Conservation (phyloP, 345 rosid species). For the Dipteronia sinensis region DNA sequence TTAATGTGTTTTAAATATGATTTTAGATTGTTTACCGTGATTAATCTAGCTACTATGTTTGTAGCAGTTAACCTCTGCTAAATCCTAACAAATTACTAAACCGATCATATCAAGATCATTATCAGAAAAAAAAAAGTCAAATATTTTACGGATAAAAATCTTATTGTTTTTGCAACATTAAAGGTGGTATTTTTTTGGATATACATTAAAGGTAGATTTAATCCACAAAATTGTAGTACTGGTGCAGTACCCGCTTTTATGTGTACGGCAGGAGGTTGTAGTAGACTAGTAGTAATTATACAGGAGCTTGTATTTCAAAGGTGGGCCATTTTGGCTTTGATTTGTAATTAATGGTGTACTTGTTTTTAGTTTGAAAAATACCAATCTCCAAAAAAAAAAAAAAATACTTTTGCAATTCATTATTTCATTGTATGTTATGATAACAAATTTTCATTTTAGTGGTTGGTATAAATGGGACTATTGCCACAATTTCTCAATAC, state of each 20-base stretch:
- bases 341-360: not conserved
- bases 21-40: too few species aligned
- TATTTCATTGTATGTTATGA: slow-evolving; percentile 24
- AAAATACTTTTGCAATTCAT: not conserved
- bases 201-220: not conserved
- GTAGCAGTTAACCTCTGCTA: too few species aligned
- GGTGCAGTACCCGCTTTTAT: not conserved
- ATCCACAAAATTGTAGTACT: not conserved
- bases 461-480: not conserved
- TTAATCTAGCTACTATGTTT: too few species aligned
- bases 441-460: not conserved
- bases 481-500: too few species aligned
- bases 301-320: slow-evolving; percentile 9
- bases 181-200: too few species aligned
- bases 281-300: slow-evolving; percentile 7
- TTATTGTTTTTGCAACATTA: too few species aligned
- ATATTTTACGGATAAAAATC: too few species aligned
- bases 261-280: not conserved
- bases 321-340: slow-evolving; percentile 18
- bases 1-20: too few species aligned
- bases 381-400: not conserved
- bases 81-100: too few species aligned
- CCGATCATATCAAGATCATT: too few species aligned
- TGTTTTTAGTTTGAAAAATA: not conserved
- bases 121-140: too few species aligned